Percentiles rank a stretch among this genome's conserved stretches.
Evolutionary conservation across 139 green algal species (phyloP).

Genomic region (Pleodorina starrii): DNA sequence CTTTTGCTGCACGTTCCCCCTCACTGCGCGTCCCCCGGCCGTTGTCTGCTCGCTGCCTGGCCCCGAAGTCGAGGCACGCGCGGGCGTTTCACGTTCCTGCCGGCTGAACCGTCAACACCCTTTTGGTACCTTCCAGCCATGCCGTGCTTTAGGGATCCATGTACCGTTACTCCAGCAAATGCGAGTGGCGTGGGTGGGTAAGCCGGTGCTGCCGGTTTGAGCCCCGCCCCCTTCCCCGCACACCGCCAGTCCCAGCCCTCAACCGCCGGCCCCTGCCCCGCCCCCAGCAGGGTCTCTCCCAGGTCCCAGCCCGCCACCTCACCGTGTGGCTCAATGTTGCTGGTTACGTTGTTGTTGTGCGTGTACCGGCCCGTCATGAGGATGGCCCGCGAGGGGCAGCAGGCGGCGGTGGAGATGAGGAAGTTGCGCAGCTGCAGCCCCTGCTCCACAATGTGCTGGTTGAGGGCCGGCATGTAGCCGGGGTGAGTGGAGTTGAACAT

Average conservation of each 20-base stretch:
- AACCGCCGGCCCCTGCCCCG: neutral
- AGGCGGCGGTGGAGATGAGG: conserved; percentile 38
- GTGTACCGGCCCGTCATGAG: conserved; percentile 40
- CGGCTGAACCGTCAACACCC: too few relatives aligned
- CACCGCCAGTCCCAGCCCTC: neutral
- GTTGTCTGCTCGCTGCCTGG: too few relatives aligned
- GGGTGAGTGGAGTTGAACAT: conserved; percentile 47
- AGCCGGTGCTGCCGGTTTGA: too few relatives aligned
- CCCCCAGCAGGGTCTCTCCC: neutral
- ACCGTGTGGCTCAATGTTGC: conserved; percentile 45
- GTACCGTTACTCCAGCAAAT: too few relatives aligned
- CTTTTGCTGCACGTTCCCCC: too few relatives aligned
- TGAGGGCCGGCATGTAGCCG: conserved; percentile 26
- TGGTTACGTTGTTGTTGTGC: conserved; percentile 53
- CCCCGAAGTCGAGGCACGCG: too few relatives aligned
- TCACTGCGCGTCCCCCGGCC: too few relatives aligned
- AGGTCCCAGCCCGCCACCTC: neutral
- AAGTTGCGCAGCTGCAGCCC: conserved; percentile 50
- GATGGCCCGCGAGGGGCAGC: conserved; percentile 36
- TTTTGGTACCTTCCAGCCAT: too few relatives aligned
- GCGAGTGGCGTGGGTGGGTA: too few relatives aligned
- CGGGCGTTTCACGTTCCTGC: too few relatives aligned
- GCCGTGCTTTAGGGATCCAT: too few relatives aligned
- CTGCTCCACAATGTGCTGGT: neutral
- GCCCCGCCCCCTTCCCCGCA: too few relatives aligned